A percentile compares a stretch with the other conserved stretches of the same genome.
Evolutionary conservation across 2,329 filamentous ascomycete genomes (phyloP).

Genomic region (Hymenoscyphus salicellus): DNA sequence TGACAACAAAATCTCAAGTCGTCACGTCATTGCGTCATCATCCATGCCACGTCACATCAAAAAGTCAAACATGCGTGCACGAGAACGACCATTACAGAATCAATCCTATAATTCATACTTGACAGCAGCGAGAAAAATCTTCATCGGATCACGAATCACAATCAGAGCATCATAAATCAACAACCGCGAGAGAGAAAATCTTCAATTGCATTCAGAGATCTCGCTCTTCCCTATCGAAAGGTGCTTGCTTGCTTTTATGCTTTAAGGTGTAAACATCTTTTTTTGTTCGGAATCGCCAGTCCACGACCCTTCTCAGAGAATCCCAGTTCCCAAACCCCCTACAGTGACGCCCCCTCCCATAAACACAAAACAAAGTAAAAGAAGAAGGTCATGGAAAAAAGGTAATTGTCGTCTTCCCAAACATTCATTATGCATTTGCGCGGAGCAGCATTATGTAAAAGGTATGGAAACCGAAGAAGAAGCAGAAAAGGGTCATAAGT

Average conservation of each 20-base stretch:
- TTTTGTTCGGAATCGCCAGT: not conserved
- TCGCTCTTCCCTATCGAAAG: not conserved
- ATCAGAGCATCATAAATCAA: not conserved
- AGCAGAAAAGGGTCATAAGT: not conserved
- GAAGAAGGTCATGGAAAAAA: too few species aligned
- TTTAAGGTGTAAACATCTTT: not conserved
- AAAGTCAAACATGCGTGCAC: too few species aligned
- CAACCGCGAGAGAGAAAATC: not conserved
- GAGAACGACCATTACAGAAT: too few species aligned
- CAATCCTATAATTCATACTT: too few species aligned
- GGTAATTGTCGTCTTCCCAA: not conserved
- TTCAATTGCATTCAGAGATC: not conserved
- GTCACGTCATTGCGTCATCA: too few species aligned
- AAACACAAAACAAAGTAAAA: too few species aligned
- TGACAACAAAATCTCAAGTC: too few species aligned
- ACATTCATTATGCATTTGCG: not conserved
- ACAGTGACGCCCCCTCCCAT: too few species aligned
- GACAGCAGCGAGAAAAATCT: too few species aligned
- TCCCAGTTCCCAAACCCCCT: too few species aligned
- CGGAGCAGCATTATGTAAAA: not conserved
- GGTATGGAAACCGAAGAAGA: not conserved
- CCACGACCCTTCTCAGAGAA: not conserved
- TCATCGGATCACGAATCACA: not conserved
- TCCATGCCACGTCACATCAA: too few species aligned
- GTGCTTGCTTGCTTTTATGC: not conserved